These are phyloP conservation scores for Sphagnum magellanicum DNA, from an alignment of 228 moss, liverwort and hornwort species.

Conservation along the genomic window DNA sequence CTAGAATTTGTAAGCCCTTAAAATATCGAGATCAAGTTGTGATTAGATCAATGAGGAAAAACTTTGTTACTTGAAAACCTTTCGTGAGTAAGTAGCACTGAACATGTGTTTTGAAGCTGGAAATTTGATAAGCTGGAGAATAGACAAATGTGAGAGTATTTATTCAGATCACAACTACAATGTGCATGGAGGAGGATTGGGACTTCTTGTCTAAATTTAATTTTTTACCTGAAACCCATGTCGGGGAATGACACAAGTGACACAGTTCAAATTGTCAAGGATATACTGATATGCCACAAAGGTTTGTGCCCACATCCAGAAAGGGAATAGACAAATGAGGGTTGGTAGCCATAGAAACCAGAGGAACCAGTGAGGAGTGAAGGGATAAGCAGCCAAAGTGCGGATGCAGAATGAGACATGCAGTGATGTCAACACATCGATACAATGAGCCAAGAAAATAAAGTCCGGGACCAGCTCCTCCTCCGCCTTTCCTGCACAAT, in stretches of 20 bases:
- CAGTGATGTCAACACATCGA: slow-evolving; percentile 63
- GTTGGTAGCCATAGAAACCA: slow-evolving; percentile 27
- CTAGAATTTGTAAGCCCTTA: no score
- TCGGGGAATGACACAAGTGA: slow-evolving; percentile 84
- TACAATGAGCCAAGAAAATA: slow-evolving; percentile 87
- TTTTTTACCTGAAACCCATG: slow-evolving; percentile 69
- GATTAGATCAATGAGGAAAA: no score
- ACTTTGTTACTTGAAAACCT: no score
- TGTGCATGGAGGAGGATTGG: no score
- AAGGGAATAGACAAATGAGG: background rate
- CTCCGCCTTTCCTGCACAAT: slow-evolving; percentile 26
- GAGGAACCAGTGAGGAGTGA: slow-evolving; percentile 45
- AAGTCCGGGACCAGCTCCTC: slow-evolving; percentile 58
- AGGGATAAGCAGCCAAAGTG: slow-evolving; percentile 54
- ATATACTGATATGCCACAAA: slow-evolving; percentile 63
- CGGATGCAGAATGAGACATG: slow-evolving; percentile 80
- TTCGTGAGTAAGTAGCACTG: no score
- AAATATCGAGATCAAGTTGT: no score
- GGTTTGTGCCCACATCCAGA: slow-evolving; percentile 47
- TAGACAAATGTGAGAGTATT: no score
- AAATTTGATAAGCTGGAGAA: no score
- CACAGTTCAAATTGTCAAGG: slow-evolving; percentile 46
- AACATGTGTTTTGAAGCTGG: no score
- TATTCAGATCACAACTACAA: no score
- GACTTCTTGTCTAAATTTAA: no score